Evolutionary conservation across 345 rosid species (phyloP).

Genomic region (Bruguiera sexangula): DNA sequence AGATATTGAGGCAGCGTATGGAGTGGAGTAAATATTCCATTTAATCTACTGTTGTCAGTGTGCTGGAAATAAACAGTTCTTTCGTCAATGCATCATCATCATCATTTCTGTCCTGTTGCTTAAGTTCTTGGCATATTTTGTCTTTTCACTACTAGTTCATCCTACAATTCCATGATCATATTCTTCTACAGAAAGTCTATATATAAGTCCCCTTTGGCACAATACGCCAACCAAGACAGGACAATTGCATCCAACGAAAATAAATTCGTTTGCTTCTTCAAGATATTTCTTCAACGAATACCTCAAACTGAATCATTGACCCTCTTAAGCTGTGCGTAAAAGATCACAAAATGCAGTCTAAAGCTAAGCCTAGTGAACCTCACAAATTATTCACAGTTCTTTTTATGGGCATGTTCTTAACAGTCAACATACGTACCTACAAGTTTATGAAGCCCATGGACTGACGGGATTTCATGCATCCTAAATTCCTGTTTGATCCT

Average conservation of each 20-base stretch:
- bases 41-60: too few species aligned
- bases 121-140: background rate
- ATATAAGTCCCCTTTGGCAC: background rate
- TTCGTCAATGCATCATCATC: too few species aligned
- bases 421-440: too few species aligned
- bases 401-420: too few species aligned
- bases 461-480: background rate
- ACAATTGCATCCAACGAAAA: background rate
- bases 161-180: background rate
- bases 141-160: constrained; percentile 11
- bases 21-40: too few species aligned
- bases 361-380: too few species aligned
- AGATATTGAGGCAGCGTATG: too few species aligned
- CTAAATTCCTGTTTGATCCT: background rate
- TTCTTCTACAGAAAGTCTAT: background rate
- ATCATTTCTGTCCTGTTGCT: constrained; percentile 6
- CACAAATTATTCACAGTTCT: too few species aligned
- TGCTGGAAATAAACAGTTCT: too few species aligned
- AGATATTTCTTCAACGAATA: constrained; percentile 13
- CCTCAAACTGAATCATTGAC: background rate
- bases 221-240: constrained; percentile 14
- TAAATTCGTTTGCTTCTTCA: background rate
- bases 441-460: too few species aligned
- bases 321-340: too few species aligned
- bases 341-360: background rate